Evolutionary conservation across 805 yeast species (phyloP).

Genomic region (Huiozyma sinensis): DNA sequence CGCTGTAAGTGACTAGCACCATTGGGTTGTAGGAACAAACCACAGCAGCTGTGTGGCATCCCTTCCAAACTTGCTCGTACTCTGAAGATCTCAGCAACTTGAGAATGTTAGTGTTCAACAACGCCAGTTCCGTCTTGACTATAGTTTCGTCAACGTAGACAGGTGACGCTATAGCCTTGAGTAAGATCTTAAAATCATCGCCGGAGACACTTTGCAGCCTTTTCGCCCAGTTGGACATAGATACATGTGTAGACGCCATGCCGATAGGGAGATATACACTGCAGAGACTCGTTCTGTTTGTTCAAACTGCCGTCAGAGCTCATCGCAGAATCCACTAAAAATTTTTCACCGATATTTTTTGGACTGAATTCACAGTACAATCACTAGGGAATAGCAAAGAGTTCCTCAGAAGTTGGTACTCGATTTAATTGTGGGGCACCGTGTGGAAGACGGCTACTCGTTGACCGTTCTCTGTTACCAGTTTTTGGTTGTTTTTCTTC

Average conservation of each 20-base stretch:
- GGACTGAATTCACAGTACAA: too few species aligned
- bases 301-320: too few species aligned
- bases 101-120: conserved; percentile 28
- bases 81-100: conserved; percentile 37
- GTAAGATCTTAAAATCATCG: conserved; percentile 20
- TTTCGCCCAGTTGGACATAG: conserved; percentile 20
- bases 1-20: conserved; percentile 25
- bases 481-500: too few species aligned
- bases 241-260: conserved; percentile 2
- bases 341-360: too few species aligned
- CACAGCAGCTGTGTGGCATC: conserved; percentile 41
- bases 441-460: too few species aligned
- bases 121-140: conserved; percentile 24
- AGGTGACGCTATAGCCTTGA: conserved; percentile 19
- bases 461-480: too few species aligned
- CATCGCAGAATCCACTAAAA: too few species aligned
- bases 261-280: background rate
- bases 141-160: conserved; percentile 23
- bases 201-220: conserved; percentile 21
- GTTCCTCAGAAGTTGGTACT: too few species aligned
- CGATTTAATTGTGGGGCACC: too few species aligned
- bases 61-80: conserved; percentile 46
- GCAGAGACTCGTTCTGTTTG: too few species aligned
- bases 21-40: conserved; percentile 30
- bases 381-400: too few species aligned